Conservation (phyloP, 2,329 filamentous ascomycete genomes). For the Aureobasidium melanogenum region DNA sequence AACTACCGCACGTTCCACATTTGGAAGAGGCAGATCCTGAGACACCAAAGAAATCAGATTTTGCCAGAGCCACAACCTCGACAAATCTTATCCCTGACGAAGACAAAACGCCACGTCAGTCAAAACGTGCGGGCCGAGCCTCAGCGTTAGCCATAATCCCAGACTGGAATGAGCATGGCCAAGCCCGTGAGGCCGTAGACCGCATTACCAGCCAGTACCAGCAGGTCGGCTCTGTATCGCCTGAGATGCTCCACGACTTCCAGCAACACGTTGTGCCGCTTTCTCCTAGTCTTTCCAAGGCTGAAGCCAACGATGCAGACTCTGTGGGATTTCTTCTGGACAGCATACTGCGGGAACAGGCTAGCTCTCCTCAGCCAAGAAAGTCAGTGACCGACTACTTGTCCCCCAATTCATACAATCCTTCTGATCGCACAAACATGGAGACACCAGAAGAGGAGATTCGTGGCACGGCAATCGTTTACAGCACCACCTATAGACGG, state of each 20-base stretch:
- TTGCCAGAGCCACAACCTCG: not conserved
- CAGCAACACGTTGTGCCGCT: conserved; percentile 25
- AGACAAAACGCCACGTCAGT: conserved; percentile 11
- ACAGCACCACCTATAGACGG: conserved; percentile 2
- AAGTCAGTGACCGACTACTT: not conserved
- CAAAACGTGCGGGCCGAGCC: not conserved
- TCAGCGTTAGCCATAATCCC: conserved; percentile 1
- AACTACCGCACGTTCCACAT: conserved; percentile 10
- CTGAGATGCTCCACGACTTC: conserved; percentile 25
- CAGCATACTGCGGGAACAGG: conserved; percentile 18
- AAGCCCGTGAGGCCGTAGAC: conserved; percentile 6
- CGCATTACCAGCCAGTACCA: conserved; percentile 23
- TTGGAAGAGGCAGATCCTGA: conserved; percentile 16
- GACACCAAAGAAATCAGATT: conserved; percentile 19
- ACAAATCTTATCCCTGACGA: not conserved
- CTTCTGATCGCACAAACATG: conserved; percentile 1
- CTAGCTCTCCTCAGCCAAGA: not conserved
- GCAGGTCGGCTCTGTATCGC: conserved; percentile 22
- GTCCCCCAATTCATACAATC: not conserved
- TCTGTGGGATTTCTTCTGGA: conserved; percentile 28
- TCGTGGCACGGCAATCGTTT: conserved; percentile 5
- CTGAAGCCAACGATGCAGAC: conserved; percentile 24
- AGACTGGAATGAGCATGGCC: conserved; percentile 7
- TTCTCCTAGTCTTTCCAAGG: conserved; percentile 20
- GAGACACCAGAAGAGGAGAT: conserved; percentile 4